These are phyloP conservation scores for Cnidoscolus chayamansa DNA, from an alignment of 441 rosid species.

Conservation along the genomic window DNA sequence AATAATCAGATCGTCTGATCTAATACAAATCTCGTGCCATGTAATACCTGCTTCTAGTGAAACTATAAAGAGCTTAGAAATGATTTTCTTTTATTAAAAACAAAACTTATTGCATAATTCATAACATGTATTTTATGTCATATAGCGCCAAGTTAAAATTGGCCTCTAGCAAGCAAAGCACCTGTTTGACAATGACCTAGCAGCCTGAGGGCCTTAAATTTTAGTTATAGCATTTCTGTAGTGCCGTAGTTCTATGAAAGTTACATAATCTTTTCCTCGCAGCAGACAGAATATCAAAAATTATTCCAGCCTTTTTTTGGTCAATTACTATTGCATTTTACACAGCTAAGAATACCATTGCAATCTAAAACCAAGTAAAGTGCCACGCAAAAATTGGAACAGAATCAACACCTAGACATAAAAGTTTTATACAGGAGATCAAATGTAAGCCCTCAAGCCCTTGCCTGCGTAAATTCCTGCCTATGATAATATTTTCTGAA, in stretches of 20 bases:
- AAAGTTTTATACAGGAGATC: no score
- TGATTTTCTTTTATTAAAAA: not conserved
- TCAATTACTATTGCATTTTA: not conserved
- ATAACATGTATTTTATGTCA: not conserved
- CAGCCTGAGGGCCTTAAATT: not conserved
- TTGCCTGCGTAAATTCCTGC: not conserved
- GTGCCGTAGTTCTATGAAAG: not conserved
- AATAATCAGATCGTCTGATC: not conserved
- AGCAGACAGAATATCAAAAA: not conserved
- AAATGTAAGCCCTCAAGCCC: not conserved
- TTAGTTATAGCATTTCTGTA: not conserved
- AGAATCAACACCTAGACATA: not conserved
- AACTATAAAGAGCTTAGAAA: slow-evolving; percentile 5
- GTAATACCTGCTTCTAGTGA: not conserved
- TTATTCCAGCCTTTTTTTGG: not conserved
- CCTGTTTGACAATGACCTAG: not conserved
- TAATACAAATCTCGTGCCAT: not conserved
- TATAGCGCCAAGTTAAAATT: not conserved
- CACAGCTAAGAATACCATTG: not conserved
- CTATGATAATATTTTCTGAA: not conserved
- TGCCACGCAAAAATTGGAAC: not conserved
- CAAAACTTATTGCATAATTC: not conserved
- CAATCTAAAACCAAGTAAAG: not conserved
- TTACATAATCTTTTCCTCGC: not conserved
- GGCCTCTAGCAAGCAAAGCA: not conserved